Conservation (phyloP, 495 filamentous ascomycete species). For the Wilcoxina mikolae region DNA sequence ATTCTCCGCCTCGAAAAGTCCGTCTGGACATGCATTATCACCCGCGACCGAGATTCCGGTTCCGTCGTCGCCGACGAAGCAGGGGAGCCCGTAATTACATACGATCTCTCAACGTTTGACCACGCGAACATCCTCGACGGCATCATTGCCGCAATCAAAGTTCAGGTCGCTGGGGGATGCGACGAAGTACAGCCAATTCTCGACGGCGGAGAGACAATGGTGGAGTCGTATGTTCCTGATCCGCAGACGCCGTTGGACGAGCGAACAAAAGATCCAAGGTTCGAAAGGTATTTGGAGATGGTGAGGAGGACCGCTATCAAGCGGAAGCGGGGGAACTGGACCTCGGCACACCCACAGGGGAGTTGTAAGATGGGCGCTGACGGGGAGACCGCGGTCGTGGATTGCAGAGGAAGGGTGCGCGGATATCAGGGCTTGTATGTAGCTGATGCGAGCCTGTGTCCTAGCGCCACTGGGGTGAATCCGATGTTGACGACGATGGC, state of each 20-base stretch:
- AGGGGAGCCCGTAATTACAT: not conserved
- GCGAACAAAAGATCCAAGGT: not conserved
- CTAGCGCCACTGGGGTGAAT: slow-evolving; percentile 78
- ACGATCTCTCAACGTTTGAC: not conserved
- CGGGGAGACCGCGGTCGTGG: slow-evolving; percentile 42
- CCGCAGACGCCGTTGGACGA: not conserved
- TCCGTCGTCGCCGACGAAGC: not conserved
- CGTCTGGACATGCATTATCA: not conserved
- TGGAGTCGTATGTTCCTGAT: not conserved
- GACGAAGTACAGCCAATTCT: not conserved
- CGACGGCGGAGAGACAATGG: not conserved
- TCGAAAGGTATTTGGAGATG: not conserved
- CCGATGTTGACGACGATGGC: slow-evolving; percentile 89
- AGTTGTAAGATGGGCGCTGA: slow-evolving; percentile 60
- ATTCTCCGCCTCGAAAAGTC: not conserved
- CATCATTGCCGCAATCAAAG: not conserved
- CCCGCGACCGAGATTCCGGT: not conserved
- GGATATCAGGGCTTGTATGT: slow-evolving; percentile 59
- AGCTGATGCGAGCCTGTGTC: slow-evolving; percentile 77
- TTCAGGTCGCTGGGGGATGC: not conserved
- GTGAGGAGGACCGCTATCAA: not conserved
- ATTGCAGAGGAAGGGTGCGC: slow-evolving; percentile 61
- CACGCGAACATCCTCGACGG: not conserved
- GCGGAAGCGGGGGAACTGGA: slow-evolving; percentile 18
- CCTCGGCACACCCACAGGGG: slow-evolving; percentile 75